Evolutionary conservation across 179 eudicot species (phyloP).

Genomic region (Nepenthes alata): DNA sequence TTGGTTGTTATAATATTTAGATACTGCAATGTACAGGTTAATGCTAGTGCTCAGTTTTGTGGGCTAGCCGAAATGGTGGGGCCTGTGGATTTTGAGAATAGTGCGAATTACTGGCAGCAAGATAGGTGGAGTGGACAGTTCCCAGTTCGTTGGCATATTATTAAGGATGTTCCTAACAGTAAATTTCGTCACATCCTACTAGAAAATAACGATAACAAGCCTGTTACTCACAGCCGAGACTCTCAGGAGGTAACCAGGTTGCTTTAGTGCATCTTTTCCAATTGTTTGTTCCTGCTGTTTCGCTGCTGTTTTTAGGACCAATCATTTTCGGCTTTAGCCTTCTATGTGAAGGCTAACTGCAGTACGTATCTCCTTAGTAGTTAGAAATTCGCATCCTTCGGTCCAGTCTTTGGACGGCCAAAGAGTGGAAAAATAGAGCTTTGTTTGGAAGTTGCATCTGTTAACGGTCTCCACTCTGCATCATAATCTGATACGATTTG

Average conservation of each 20-base stretch:
- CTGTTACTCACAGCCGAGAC: conserved; percentile 96
- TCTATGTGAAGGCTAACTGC: too few relatives aligned
- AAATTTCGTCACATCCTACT: conserved; percentile 78
- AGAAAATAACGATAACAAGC: conserved; percentile 88
- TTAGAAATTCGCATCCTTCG: too few relatives aligned
- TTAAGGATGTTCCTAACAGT: conserved; percentile 86
- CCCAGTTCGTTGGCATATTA: conserved; percentile 74
- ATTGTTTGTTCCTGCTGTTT: background rate
- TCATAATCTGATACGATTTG: conserved; percentile 1
- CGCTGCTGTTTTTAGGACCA: too few relatives aligned
- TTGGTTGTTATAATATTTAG: too few relatives aligned
- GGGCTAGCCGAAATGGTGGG: conserved; percentile 96
- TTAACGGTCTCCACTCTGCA: too few relatives aligned
- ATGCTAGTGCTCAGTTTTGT: conserved; percentile 95
- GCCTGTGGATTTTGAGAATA: conserved; percentile 74
- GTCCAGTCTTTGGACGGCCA: too few relatives aligned
- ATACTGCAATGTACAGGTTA: conserved; percentile 40
- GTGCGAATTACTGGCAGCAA: conserved; percentile 97
- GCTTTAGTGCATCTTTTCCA: background rate
- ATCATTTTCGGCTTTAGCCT: too few relatives aligned
- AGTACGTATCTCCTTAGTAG: too few relatives aligned
- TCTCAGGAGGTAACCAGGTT: conserved; percentile 69
- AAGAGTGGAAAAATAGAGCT: too few relatives aligned
- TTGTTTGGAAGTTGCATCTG: too few relatives aligned
- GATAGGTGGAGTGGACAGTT: conserved; percentile 99